Base-by-base conservation (phyloP, 164 flowering plant species). In the Dillenia suffruticosa region DNA sequence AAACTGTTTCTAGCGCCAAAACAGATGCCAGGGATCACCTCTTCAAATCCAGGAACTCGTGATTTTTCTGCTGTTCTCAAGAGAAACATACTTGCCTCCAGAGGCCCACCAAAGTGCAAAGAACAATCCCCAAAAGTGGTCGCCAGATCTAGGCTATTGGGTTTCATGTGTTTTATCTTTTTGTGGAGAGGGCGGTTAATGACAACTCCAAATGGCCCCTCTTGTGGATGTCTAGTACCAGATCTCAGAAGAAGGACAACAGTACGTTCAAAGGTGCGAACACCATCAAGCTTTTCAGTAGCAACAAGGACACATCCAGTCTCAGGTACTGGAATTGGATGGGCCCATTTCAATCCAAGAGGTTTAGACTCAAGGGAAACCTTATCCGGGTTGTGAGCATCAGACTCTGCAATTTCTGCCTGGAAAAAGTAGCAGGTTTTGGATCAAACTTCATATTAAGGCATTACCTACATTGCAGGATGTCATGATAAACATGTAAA, bases 291-390 rank as follows among this genome's bases (percentile, higher is more conserved):
- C 82, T 84, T 88, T 69, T 91, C 97, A 2, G 96, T 89, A 50
- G 99, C 96, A 47, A 94, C 83, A 54, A 94, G 95, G 49, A 94
- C 79, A 57, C 97, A 91, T 58, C 99, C 99, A 12, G 84, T 71
- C 74, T 91, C 96, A 2, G 94, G 92, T 16, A 82, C 80, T 13
- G 95, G 70, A 61, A 93, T 82, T n/a, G 97, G 92, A 57, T 93
- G 98, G 12, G 98, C 98, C 98, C 98, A 93, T 63, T 86, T 89
- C n/a, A 48, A 60, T 54, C 87, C 92, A 51, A 86, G 88, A 5
- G 79, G 69, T 68, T 79, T 85, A 11, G 88, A 69, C 56, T 70
- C 76, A 3, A 54, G 70, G n/a, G 77, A 17, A 15, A 64, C 56
- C 49, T 58, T 67, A 14, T 74, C 82, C 50, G 76, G 70, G 40